A percentile compares a stretch with the other conserved stretches of the same genome.
Evolutionary conservation across 176 grass and related monocot genomes (phyloP).

Genomic region (Hyparrhenia diplandra): DNA sequence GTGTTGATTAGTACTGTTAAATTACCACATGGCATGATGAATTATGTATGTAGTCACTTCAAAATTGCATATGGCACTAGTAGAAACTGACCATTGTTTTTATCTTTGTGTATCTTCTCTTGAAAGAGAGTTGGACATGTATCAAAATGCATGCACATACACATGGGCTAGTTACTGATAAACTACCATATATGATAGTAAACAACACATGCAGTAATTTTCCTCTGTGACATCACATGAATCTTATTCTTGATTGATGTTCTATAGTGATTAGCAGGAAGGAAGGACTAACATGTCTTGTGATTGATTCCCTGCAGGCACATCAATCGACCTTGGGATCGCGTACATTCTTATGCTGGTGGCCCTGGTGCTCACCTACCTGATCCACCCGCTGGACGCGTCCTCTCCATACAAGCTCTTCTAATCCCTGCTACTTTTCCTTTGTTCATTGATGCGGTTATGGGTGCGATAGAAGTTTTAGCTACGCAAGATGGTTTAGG

Average conservation of each 20-base stretch:
- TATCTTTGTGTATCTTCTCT: neutral
- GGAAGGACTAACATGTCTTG: neutral
- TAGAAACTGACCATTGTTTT: neutral
- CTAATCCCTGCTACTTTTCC: slow-evolving; percentile 2
- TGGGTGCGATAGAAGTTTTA: neutral
- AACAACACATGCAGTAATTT: neutral
- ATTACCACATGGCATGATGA: neutral
- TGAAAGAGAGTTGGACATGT: neutral
- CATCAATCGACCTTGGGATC: slow-evolving; percentile 72
- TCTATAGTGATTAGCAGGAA: neutral
- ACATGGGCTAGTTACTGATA: neutral
- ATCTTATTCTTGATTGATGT: neutral
- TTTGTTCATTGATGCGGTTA: neutral
- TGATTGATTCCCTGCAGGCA: slow-evolving; percentile 34
- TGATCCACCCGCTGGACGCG: slow-evolving; percentile 77
- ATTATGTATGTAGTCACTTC: neutral
- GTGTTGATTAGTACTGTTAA: neutral
- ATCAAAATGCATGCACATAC: neutral
- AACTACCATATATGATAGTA: too few relatives aligned
- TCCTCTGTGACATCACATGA: neutral
- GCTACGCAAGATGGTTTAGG: slow-evolving; percentile 14
- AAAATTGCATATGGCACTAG: neutral
- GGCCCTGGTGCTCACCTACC: slow-evolving; percentile 75
- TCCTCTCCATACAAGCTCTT: slow-evolving; percentile 69
- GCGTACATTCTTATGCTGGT: slow-evolving; percentile 69